Base-by-base conservation (phyloP, 1,139 yeast species). In the Wickerhamomyces sp. region DNA sequence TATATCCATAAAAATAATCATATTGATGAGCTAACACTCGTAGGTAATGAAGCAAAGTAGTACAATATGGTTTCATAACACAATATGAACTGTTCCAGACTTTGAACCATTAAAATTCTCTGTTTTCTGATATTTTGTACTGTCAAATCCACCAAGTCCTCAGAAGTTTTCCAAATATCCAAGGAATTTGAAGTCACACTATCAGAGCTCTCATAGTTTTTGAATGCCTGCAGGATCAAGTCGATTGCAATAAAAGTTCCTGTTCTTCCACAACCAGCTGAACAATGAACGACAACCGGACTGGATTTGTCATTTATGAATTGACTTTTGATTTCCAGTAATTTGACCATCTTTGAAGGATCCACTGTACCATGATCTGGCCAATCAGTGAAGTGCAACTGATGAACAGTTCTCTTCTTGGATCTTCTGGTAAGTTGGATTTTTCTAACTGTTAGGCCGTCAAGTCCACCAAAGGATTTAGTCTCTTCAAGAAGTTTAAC, bases 201-300 rank as follows among this genome's bases (percentile, higher is more conserved):
- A 18, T 55, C 52, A 10, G 33, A 15, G 15, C 18, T 29, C 26
- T 39, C 15, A 1, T 52, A 46, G 6, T 46, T 44, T 40, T 56
- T 57, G 15, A 61, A 59, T 0, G 63, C 62, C 50, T 76, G 79
- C 34, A 83, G 60, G 27, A 85, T 68, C 14, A 84, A 71, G 63
- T 88, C 96, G 35, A 86, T 73, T 0, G 94, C 75, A 48, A 90
- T 83, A 53, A 87, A 84, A 0, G 91, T 87, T 2, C 96, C 96
- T 0, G 96, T 88, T 54, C 96, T 76, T 3, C 96, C 96, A 65
- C 96, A 88, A 0, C 96, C 96, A 0, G 96, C 96, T 6, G 91
- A 82, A 62, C 96, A 88, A 63, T 89, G 96, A 10, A 87, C 87
- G 30, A 86, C 64, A 1, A 83, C 67, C 1, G 86, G 83, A 0